Evolutionary conservation across 495 filamentous ascomycete genomes (phyloP).

Genomic region (Hypoxylon rickii): DNA sequence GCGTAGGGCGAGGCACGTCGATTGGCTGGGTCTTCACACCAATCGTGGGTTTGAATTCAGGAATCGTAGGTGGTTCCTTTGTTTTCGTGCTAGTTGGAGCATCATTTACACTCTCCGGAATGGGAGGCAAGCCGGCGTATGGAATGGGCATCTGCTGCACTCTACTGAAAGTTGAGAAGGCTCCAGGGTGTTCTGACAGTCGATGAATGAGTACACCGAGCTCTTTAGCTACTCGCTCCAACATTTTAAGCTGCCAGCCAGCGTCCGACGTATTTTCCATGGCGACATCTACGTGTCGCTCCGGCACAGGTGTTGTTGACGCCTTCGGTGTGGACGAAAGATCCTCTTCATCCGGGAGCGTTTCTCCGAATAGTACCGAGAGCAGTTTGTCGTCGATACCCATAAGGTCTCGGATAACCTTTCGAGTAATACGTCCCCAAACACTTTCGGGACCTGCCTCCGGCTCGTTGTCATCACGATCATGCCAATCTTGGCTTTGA

Average conservation of each 20-base stretch:
- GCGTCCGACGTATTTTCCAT: conserved; percentile 48
- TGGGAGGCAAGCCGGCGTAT: conserved; percentile 60
- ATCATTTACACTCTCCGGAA: conserved; percentile 52
- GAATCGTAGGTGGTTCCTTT: conserved; percentile 37
- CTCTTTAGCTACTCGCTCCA: conserved; percentile 84
- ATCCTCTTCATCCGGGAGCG: conserved; percentile 64
- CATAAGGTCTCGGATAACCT: conserved; percentile 85
- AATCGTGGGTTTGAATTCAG: conserved; percentile 57
- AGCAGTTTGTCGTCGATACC: conserved; percentile 87
- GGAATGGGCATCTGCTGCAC: conserved; percentile 56
- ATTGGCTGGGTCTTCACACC: conserved; percentile 31
- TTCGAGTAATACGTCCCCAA: conserved; percentile 80
- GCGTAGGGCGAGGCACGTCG: conserved; percentile 26
- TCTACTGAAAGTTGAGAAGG: conserved; percentile 75
- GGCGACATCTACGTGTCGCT: conserved; percentile 5
- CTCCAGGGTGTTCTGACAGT: conserved; percentile 76
- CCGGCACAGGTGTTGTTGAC: conserved; percentile 27
- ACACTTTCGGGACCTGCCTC: conserved; percentile 62
- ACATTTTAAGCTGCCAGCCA: conserved; percentile 74
- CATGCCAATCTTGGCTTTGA: conserved; percentile 45
- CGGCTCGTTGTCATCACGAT: conserved; percentile 42
- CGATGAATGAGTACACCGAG: conserved; percentile 82
- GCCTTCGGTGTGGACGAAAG: conserved; percentile 48
- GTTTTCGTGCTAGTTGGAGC: conserved; percentile 14
- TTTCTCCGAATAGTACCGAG: conserved; percentile 85